These are phyloP conservation scores for Claviceps sorghi DNA, from an alignment of 2,329 filamentous ascomycete genomes.

Conservation along the genomic window DNA sequence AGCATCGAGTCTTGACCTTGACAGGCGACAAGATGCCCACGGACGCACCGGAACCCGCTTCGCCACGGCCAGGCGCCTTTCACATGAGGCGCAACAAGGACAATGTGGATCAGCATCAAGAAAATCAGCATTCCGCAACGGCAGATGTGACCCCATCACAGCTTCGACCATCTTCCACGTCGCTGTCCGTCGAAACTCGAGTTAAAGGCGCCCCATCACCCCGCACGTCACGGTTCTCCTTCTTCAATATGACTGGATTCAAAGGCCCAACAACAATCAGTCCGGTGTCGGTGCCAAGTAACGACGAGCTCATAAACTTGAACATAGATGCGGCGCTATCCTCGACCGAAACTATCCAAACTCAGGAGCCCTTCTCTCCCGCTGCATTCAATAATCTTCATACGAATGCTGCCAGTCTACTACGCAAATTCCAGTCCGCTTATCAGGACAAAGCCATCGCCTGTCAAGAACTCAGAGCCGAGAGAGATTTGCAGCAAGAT, in stretches of 20 bases:
- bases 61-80: slow-evolving; percentile 11
- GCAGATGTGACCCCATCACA: slow-evolving; percentile 4
- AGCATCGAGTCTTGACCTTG: slow-evolving; percentile 15
- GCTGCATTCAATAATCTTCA: slow-evolving; percentile 48
- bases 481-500: slow-evolving; percentile 38
- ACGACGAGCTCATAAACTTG: slow-evolving; percentile 41
- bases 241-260: slow-evolving; percentile 30
- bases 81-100: slow-evolving; percentile 10
- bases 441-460: slow-evolving; percentile 38
- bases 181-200: not conserved
- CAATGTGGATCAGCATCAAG: slow-evolving; percentile 1
- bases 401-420: slow-evolving; percentile 38
- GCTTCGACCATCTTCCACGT: not conserved
- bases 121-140: not conserved
- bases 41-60: slow-evolving; percentile 4
- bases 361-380: slow-evolving; percentile 40
- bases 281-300: slow-evolving; percentile 15
- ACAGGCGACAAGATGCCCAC: slow-evolving; percentile 16
- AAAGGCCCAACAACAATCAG: slow-evolving; percentile 13
- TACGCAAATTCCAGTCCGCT: slow-evolving; percentile 42
- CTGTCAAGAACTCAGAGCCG: slow-evolving; percentile 35
- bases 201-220: slow-evolving; percentile 7
- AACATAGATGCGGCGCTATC: slow-evolving; percentile 42
- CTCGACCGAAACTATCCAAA: slow-evolving; percentile 26
- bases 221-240: slow-evolving; percentile 25